Evolutionary conservation across 768 basidiomycete genomes (phyloP), one percentile per base, ranked within the genome.

Genomic region (Calocybe gangraenosa): DNA sequence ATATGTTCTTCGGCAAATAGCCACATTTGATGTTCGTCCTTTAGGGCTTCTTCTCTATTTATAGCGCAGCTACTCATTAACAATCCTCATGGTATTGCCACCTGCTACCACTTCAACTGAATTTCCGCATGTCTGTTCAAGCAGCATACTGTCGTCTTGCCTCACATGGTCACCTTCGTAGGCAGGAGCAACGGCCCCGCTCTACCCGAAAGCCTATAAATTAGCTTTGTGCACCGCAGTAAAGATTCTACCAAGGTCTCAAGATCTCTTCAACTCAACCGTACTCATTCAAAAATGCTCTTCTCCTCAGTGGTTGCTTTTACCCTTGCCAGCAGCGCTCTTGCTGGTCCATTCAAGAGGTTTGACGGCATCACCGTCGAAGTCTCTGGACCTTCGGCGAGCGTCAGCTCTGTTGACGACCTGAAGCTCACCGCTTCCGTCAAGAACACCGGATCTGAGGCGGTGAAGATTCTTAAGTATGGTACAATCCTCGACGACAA

Each of bases 381-480:
- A 19, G 37, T 70, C 36, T 47, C 59, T 22, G 56, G 57, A 13
- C 53, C 65, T 2, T 37, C 64, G 20, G 36, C 53, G 43, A 57
- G 48, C 40, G 63, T 73, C 39, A 53, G 40, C 42, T 71, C 74
- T 5, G 49, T 72, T 50, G 58, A 64, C 9, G 67, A 68, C 44
- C 60, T 74, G 53, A 64, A 65, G 50, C 60, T 74, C 53, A 66
- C 63, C 15, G 71, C 72, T 3, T 51, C 66, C 7, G 62, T 75
- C 11, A 73, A 59, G 22, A 74, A 75, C 58, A 63, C 55, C 21
- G 70, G 70, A 15, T 48, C 64, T 23, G 65, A 69, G 44, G 56
- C 56, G 35, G 59, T 71, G 51, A 73, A 67, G 57, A 53, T 74
- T 41, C 63, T 75, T 59, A 72, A 69, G 54, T 73, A 70, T 50